Percentiles rank a stretch among this genome's conserved stretches.
These are phyloP conservation scores for Strobilomyces confusus DNA, from an alignment of 768 basidiomycete genomes.

Conservation along the genomic window DNA sequence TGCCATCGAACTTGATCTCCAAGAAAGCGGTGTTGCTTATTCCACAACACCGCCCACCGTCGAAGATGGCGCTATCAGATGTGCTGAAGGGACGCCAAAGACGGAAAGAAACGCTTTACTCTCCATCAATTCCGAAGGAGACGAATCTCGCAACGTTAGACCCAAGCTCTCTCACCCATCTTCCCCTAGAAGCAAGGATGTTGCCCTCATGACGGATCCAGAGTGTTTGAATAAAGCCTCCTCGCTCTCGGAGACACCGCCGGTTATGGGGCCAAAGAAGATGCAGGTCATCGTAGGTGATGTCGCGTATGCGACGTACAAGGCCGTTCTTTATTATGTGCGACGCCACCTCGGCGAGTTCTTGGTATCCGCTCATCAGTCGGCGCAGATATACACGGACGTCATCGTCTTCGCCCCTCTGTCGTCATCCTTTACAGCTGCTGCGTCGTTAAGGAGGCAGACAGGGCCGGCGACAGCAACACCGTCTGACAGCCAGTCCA, in stretches of 20 bases:
- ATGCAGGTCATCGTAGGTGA: constrained; percentile 51
- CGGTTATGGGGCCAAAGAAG: constrained; percentile 47
- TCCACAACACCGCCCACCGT: not conserved
- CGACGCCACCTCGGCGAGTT: constrained; percentile 17
- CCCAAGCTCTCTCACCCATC: constrained; percentile 38
- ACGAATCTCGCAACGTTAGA: constrained; percentile 28
- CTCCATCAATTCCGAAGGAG: not conserved
- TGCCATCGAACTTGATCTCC: constrained; percentile 21
- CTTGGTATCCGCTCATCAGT: constrained; percentile 5
- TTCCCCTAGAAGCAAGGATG: constrained; percentile 32
- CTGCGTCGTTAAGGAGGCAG: constrained; percentile 18
- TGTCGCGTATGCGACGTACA: constrained; percentile 60
- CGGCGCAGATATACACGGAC: constrained; percentile 74
- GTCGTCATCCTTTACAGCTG: constrained; percentile 57
- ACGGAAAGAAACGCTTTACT: not conserved
- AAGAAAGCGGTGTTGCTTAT: constrained; percentile 5
- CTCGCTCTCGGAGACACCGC: not conserved
- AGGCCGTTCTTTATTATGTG: constrained; percentile 75
- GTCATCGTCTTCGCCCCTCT: constrained; percentile 80
- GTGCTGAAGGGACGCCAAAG: not conserved
- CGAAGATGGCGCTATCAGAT: constrained; percentile 5
- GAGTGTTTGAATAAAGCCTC: not conserved
- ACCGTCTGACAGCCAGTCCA: constrained; percentile 36
- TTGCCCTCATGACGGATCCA: constrained; percentile 17
- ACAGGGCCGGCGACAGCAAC: constrained; percentile 13